A percentile compares a stretch with the other conserved stretches of the same genome.
phyloP scores from a whole-genome alignment of 169 alveolate genomes.

The Besnoitia besnoiti region DNA sequence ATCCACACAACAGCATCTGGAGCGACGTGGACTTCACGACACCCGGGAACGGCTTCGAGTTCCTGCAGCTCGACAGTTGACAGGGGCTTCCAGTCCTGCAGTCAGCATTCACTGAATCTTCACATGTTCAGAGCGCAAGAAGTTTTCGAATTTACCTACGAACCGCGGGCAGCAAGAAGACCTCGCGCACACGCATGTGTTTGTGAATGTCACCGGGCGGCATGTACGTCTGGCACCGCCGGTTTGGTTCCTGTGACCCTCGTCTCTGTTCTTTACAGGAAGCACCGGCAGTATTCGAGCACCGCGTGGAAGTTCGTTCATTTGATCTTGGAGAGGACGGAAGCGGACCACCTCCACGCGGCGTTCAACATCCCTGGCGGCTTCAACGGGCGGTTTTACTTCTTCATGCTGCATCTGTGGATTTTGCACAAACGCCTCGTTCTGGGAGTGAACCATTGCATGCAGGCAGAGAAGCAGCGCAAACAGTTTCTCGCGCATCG shows the following conservation, averaged over 20 bases:
- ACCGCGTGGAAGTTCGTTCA: slow-evolving; percentile 46
- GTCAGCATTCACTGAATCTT: too few species aligned
- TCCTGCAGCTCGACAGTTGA: too few species aligned
- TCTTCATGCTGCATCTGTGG: slow-evolving; percentile 42
- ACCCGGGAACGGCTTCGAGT: too few species aligned
- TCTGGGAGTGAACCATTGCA: slow-evolving; percentile 8
- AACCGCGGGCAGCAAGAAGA: too few species aligned
- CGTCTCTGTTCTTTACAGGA: background rate
- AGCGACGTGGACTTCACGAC: too few species aligned
- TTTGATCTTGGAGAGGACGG: slow-evolving; percentile 43
- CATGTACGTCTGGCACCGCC: too few species aligned
- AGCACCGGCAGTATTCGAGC: slow-evolving; percentile 44
- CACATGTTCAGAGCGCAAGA: too few species aligned
- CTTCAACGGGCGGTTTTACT: slow-evolving; percentile 40
- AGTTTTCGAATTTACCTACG: too few species aligned
- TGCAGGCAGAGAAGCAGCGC: slow-evolving; percentile 20
- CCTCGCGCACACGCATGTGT: too few species aligned
- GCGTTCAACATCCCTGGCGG: slow-evolving; percentile 41
- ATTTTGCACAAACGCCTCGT: slow-evolving; percentile 24
- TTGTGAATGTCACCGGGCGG: too few species aligned
- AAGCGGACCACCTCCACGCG: background rate
- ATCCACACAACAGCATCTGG: too few species aligned
- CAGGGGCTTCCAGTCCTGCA: too few species aligned
- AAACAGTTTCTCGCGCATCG: slow-evolving; percentile 17
- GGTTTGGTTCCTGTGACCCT: background rate